phyloP scores from a whole-genome alignment of 495 filamentous ascomycete species.

The Aspergillus indologenus region DNA sequence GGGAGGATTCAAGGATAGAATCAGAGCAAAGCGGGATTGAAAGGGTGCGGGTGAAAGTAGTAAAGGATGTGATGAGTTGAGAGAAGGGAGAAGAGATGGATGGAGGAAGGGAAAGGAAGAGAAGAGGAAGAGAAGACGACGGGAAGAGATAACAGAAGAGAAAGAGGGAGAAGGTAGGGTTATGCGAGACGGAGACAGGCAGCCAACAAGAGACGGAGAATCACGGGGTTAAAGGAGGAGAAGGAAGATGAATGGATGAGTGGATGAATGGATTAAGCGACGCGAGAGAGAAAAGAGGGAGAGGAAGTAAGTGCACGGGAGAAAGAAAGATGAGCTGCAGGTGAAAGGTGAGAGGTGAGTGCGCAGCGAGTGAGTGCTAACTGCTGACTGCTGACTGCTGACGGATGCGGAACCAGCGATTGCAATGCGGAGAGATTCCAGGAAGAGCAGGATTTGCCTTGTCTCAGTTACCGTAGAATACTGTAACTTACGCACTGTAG shows the following conservation, averaged over 20 bases:
- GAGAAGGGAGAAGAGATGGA: background rate
- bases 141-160: background rate
- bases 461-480: conserved; percentile 17
- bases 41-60: background rate
- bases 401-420: conserved; percentile 13
- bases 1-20: background rate
- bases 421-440: conserved; percentile 11
- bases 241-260: background rate
- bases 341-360: conserved; percentile 12
- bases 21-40: background rate
- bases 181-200: background rate
- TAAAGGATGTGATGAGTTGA: background rate
- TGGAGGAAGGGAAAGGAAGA: background rate
- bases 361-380: conserved; percentile 13
- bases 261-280: background rate
- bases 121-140: conserved; percentile 9
- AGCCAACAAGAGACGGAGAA: background rate
- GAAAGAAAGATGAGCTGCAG: conserved; percentile 1
- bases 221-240: background rate
- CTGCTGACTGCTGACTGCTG: too few species aligned
- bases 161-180: background rate
- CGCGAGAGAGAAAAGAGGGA: background rate
- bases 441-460: conserved; percentile 11
- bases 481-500: background rate
- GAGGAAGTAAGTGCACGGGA: background rate